Base-by-base conservation (phyloP, 257 asterid genomes). In the Przewalskia tangutica region DNA sequence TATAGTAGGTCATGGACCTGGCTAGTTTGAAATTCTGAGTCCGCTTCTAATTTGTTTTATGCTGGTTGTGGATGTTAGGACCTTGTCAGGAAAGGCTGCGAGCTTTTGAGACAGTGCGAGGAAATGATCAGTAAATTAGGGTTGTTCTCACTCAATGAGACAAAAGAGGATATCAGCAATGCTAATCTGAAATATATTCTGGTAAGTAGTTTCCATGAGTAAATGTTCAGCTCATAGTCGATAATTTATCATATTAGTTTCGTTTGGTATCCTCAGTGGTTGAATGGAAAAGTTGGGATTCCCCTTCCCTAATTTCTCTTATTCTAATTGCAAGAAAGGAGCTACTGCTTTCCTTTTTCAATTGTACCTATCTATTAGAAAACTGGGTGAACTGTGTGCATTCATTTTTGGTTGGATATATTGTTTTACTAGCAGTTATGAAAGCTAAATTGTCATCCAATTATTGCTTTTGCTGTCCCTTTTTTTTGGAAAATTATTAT, bases 101-200 rank as follows among this genome's bases (percentile, higher is more conserved):
- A 91, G 23, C 44, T 88, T 73, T 84, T 91, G 91, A 82, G 81
- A 82, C 90, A 88, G 85, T 94, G 98, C 87, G 97, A 95, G 89
- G 97, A 92, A 7, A 95, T 94, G 98, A 79, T 91, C 20, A 91
- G 90, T 65, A 94, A 91, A 64, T 82, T 95, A 83, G 99, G 99
- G 75, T 83, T 95, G 34, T 94, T 94, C 83, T 95, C 98, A 4
- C 18, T 89, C 6, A 95, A 95, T 65, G 99, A 94, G 89, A 89
- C 96, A 9, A 95, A 92, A 84, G 99, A 95, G 9, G 99, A 95
- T 75, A 91, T 95, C 84, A 94, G 92, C 89, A 92, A 98, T 46
- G 70, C 89, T 70, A 95, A 91, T 86, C 91, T 95, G 88, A 95
- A 95, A 88, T 94, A 94, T 88, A 68, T 95, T 77, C 91, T 92